Conservation (phyloP, 2,329 filamentous ascomycete genomes). For the Colletotrichum eleusines region DNA sequence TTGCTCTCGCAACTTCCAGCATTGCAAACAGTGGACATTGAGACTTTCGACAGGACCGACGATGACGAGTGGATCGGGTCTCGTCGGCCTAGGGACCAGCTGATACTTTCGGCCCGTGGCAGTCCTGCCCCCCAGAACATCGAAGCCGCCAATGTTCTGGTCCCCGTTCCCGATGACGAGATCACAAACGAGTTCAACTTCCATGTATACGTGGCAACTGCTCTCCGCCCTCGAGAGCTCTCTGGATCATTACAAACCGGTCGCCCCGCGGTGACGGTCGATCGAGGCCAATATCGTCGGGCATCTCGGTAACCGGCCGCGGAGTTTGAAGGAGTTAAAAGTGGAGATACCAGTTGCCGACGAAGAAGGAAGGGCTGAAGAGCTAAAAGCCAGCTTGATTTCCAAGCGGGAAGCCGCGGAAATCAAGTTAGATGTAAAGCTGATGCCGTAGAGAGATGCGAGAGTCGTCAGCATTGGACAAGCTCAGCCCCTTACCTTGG, state of each 20-base stretch:
- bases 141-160: neutral
- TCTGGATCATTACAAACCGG: neutral
- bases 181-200: neutral
- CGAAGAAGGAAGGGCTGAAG: neutral
- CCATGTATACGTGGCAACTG: neutral
- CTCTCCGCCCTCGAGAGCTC: conserved; percentile 2
- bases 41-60: conserved; percentile 6
- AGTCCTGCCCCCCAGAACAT: neutral
- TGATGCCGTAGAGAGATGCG: neutral
- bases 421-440: neutral
- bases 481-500: too few relatives aligned
- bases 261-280: conserved; percentile 1
- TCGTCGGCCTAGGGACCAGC: neutral
- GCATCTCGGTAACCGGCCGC: neutral
- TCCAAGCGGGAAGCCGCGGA: neutral
- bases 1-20: neutral
- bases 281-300: neutral
- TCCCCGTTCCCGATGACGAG: neutral
- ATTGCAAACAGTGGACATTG: neutral
- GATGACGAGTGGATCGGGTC: neutral
- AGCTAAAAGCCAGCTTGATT: neutral
- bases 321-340: neutral
- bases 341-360: neutral
- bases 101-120: neutral
- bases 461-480: neutral